These are phyloP conservation scores for Holtermannia corniformis DNA, from an alignment of 768 basidiomycete genomes.

Conservation along the genomic window DNA sequence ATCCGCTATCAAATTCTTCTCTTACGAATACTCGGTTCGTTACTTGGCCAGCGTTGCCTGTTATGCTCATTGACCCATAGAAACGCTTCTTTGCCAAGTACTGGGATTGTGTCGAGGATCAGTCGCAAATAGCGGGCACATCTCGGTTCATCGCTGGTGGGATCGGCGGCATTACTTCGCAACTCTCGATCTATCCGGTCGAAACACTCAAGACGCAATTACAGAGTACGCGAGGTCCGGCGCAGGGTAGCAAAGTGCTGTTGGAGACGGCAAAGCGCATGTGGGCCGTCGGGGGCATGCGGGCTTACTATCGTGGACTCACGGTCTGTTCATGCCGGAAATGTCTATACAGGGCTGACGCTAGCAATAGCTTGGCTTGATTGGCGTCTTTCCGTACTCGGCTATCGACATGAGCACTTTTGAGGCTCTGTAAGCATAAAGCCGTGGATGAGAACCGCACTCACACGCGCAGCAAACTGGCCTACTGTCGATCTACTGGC, in stretches of 20 bases:
- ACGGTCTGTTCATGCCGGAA: conserved; percentile 59
- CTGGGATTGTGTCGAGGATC: conserved; percentile 81
- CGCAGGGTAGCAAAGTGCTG: conserved; percentile 44
- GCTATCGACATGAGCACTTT: conserved; percentile 90
- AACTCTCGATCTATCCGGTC: conserved; percentile 73
- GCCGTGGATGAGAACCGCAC: background rate
- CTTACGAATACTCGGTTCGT: conserved; percentile 84
- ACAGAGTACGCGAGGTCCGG: conserved; percentile 68
- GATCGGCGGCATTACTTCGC: conserved; percentile 71
- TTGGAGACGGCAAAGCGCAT: conserved; percentile 58
- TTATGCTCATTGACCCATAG: conserved; percentile 48
- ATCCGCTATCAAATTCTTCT: conserved; percentile 95
- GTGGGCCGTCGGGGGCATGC: conserved; percentile 67
- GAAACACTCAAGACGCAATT: conserved; percentile 98
- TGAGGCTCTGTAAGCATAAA: conserved; percentile 55
- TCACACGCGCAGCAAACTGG: conserved; percentile 50
- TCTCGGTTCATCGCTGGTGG: conserved; percentile 94
- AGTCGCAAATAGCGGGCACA: conserved; percentile 74
- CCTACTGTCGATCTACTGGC: conserved; percentile 75
- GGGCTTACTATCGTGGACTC: conserved; percentile 84
- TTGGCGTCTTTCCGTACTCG: conserved; percentile 86
- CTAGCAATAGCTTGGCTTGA: conserved; percentile 64
- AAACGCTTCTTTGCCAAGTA: conserved; percentile 91
- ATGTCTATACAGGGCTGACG: conserved; percentile 9
- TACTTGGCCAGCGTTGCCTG: conserved; percentile 6